phyloP scores from a whole-genome alignment of 169 alveolate genomes.

The Plasmodium vivax region DNA sequence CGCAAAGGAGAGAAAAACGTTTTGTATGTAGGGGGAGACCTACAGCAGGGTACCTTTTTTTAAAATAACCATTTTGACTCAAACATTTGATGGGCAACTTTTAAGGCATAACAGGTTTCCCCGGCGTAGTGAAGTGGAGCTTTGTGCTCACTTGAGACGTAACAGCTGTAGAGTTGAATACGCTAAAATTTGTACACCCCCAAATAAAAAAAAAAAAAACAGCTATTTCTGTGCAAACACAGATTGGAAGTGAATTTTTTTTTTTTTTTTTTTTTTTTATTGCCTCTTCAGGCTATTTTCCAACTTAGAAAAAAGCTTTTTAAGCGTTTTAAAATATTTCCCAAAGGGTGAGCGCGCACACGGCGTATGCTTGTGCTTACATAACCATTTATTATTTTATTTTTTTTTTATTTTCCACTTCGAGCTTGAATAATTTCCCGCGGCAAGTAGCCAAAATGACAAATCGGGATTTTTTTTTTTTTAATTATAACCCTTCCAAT shows the following conservation, averaged over 20 bases:
- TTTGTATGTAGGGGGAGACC: not conserved
- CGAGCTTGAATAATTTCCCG: not conserved
- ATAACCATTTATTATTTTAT: not conserved
- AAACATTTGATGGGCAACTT: not conserved
- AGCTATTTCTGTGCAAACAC: not conserved
- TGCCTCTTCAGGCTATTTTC: not conserved
- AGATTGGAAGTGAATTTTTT: not conserved
- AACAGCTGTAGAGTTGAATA: not conserved
- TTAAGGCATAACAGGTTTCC: not conserved
- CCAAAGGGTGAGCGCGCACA: not conserved
- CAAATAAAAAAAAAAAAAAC: not conserved
- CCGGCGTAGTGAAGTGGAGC: not conserved
- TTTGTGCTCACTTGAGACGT: not conserved
- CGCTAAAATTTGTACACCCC: not conserved
- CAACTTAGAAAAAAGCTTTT: not conserved
- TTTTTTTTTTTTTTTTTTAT: not conserved
- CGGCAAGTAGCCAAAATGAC: not conserved
- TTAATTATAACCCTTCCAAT: not conserved
- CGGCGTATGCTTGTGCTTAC: not conserved
- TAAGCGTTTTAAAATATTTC: not conserved
- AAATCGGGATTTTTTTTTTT: not conserved
- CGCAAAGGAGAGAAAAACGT: not conserved
- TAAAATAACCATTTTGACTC: not conserved
- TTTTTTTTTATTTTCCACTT: not conserved
- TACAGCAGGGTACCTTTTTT: not conserved